These are phyloP conservation scores for Eucalyptus marginata DNA, from an alignment of 345 rosid species.

Conservation along the genomic window DNA sequence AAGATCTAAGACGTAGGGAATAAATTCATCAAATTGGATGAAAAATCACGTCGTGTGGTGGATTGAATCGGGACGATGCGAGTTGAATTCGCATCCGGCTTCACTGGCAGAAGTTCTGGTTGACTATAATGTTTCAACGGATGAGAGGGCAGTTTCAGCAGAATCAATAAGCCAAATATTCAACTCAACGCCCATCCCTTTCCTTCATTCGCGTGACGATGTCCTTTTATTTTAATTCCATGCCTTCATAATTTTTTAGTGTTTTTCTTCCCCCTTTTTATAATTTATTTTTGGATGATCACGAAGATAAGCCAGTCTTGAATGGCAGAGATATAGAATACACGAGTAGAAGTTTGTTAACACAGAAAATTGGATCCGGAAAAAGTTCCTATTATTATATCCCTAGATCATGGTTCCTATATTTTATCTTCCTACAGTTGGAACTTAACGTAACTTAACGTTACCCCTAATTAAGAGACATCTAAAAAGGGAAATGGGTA, in stretches of 20 bases:
- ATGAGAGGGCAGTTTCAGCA: background rate
- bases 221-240: background rate
- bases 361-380: background rate
- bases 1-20: background rate
- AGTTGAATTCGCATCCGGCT: background rate
- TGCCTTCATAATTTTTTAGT: background rate
- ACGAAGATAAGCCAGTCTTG: background rate
- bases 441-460: background rate
- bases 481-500: too few relatives aligned
- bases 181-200: background rate
- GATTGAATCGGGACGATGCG: background rate
- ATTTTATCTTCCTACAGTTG: background rate
- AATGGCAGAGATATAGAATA: background rate
- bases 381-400: background rate
- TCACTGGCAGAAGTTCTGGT: background rate
- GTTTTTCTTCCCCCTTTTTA: background rate
- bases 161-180: background rate
- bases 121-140: background rate
- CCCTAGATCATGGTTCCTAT: rapidly evolving
- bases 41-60: background rate
- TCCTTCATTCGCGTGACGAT: background rate
- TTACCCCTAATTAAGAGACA: background rate
- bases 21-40: background rate
- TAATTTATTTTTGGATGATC: background rate
- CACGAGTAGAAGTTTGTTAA: background rate